Percentiles rank a stretch among this genome's conserved stretches.
Evolutionary conservation across 1,139 yeast genomes (phyloP).

Genomic region (Petasospora rhodanensis): DNA sequence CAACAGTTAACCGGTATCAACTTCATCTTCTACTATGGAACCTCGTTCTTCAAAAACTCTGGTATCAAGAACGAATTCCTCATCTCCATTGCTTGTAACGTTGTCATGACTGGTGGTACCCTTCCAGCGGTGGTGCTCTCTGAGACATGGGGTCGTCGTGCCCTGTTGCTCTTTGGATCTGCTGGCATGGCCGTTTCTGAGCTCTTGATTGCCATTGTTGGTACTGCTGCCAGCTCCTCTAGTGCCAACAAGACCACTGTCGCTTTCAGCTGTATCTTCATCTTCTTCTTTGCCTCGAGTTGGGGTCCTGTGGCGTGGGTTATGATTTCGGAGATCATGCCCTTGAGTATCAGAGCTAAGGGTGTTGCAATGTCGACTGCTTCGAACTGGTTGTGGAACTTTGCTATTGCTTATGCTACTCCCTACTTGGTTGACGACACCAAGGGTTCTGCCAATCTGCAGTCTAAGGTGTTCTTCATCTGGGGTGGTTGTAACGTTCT

Average conservation of each 20-base stretch:
- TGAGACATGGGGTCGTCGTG: conserved; percentile 52
- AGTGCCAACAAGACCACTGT: conserved; percentile 55
- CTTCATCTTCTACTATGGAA: conserved; percentile 66
- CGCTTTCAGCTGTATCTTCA: conserved; percentile 66
- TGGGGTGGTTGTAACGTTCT: conserved; percentile 52
- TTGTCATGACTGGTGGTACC: conserved; percentile 58
- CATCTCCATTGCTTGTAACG: conserved; percentile 52
- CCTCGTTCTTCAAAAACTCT: conserved; percentile 50
- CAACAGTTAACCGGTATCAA: conserved; percentile 74
- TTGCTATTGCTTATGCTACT: conserved; percentile 66
- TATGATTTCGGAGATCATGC: conserved; percentile 67
- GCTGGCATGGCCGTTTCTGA: conserved; percentile 56
- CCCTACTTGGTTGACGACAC: conserved; percentile 67
- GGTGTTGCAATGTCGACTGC: conserved; percentile 72
- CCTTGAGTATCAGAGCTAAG: conserved; percentile 68
- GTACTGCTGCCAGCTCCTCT: conserved; percentile 36
- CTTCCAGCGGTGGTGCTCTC: conserved; percentile 56
- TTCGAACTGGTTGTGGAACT: conserved; percentile 78
- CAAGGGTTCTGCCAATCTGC: conserved; percentile 55
- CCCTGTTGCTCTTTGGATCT: conserved; percentile 49
- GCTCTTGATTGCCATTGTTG: conserved; percentile 56
- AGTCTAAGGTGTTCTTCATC: conserved; percentile 66
- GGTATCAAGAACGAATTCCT: conserved; percentile 44
- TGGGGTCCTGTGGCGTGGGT: conserved; percentile 88
- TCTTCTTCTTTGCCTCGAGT: conserved; percentile 68